Base-by-base conservation (phyloP, 768 basidiomycete species). In the Lentinula aciculospora region DNA sequence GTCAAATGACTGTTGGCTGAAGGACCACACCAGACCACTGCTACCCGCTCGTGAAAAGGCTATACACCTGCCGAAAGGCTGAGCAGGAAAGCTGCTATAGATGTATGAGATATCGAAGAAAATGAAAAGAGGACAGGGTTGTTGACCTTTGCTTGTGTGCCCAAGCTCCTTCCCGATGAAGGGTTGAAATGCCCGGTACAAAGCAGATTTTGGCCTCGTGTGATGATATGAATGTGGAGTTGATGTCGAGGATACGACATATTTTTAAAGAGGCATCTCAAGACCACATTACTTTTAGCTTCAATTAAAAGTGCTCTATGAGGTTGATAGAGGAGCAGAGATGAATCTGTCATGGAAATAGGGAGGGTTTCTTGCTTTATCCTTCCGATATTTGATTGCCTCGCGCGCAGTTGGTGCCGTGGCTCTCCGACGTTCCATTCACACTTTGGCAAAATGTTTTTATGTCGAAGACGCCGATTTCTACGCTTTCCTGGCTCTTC, bases 181-280 rank as follows among this genome's bases (percentile, higher is more conserved):
- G 42, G 42, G 19, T 44, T 44, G 8, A 44, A 44, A 44, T 42
- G 42, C 42, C 42, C 42, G 42, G 42, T 21, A 44, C 42, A 17
- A 44, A 44, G 21, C 42, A 44, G 17, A 9, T 12, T 48, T 31
- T 15, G 25, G 13, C 27, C 46, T 31, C 46, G 46, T 48, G 46
- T 29, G 46, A 48, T 48, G 42, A 44, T 44, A 48, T 48, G 19
- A 31, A 48, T 48, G 46, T 25, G n/a, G 15, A 28, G 8, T 23
- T 48, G 46, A 48, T 48, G 46, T 48, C 46, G 46, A 48, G 46
- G 46, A 15, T 48, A 48, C 15, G 46, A 29, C n/a, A n/a, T n/a
- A n/a, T n/a, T n/a, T n/a, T n/a, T 48, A 31, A 13, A 1, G 29
- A 27, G 19, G 19, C 27, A 28, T 44, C 8, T 44, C 21, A 19